phyloP scores from a whole-genome alignment of 306 rosid genomes.

The Medicago ruthenica region DNA sequence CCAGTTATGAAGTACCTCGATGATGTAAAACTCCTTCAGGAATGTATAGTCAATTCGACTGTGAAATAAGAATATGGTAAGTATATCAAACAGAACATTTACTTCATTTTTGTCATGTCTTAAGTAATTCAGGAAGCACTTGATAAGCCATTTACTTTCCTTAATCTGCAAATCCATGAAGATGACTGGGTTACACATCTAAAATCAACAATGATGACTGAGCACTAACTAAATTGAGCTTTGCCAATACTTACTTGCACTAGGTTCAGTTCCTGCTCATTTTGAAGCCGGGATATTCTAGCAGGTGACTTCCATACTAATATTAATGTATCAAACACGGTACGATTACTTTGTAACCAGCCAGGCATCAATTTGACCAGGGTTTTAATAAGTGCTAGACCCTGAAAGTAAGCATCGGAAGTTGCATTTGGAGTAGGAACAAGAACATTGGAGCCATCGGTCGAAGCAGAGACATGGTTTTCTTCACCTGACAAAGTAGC shows the following conservation, averaged over 20 bases:
- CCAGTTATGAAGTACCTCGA: slow-evolving; percentile 68
- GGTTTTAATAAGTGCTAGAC: slow-evolving; percentile 86
- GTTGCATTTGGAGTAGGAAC: slow-evolving; percentile 58
- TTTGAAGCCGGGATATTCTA: slow-evolving; percentile 84
- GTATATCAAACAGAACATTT: slow-evolving; percentile 97
- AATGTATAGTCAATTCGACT: slow-evolving; percentile 93
- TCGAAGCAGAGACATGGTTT: slow-evolving; percentile 61
- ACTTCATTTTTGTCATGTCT: slow-evolving; percentile 94
- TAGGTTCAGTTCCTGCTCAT: slow-evolving; percentile 89
- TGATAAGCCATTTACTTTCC: slow-evolving; percentile 99
- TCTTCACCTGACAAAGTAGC: slow-evolving; percentile 68
- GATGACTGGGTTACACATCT: slow-evolving; percentile 15
- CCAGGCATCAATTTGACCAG: slow-evolving; percentile 90
- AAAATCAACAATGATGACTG: slow-evolving; percentile 33
- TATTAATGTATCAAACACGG: slow-evolving; percentile 85
- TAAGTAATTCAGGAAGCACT: slow-evolving; percentile 95
- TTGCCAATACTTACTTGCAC: slow-evolving; percentile 75
- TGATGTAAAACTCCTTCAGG: slow-evolving; percentile 95
- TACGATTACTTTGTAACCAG: slow-evolving; percentile 89
- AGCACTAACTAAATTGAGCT: slow-evolving; percentile 29
- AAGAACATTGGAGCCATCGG: slow-evolving; percentile 62
- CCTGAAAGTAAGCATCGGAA: slow-evolving; percentile 91
- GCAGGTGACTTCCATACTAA: slow-evolving; percentile 95
- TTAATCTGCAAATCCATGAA: slow-evolving; percentile 73
- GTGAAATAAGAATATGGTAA: slow-evolving; percentile 89